Evolutionary conservation across 345 rosid genomes (phyloP).

Genomic region (Toxicodendron radicans): DNA sequence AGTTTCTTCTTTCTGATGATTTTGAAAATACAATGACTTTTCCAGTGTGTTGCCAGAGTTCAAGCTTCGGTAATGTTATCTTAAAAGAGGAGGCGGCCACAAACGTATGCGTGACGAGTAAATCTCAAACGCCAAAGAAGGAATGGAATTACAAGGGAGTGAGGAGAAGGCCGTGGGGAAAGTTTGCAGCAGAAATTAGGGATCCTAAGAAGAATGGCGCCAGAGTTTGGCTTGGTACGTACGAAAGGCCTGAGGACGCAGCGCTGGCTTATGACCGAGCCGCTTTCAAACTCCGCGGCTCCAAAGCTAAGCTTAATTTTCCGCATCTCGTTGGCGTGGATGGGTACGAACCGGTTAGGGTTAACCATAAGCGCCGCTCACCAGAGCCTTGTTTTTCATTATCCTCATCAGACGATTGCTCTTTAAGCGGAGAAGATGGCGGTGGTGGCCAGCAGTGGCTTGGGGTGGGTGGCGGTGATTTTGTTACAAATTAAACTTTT

Average conservation of each 20-base stretch:
- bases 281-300: slow-evolving; percentile 51
- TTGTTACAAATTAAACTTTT: too few relatives aligned
- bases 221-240: slow-evolving; percentile 70
- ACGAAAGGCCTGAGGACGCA: slow-evolving; percentile 65
- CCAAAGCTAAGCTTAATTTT: slow-evolving; percentile 60
- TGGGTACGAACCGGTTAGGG: slow-evolving; percentile 41
- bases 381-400: neutral
- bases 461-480: too few relatives aligned
- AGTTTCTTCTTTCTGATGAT: slow-evolving; percentile 23
- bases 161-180: slow-evolving; percentile 70
- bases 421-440: neutral
- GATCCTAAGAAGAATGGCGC: slow-evolving; percentile 67
- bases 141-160: slow-evolving; percentile 25
- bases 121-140: neutral
- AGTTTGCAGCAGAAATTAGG: slow-evolving; percentile 67
- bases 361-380: slow-evolving; percentile 42
- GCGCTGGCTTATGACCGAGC: slow-evolving; percentile 58
- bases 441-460: too few relatives aligned
- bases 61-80: neutral
- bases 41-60: neutral
- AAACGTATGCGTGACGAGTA: neutral
- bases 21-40: neutral
- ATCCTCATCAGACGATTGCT: neutral
- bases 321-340: slow-evolving; percentile 53
- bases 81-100: neutral